A percentile compares a stretch with the other conserved stretches of the same genome.
These are phyloP conservation scores for Taphrina communis DNA, from an alignment of 1,139 yeast species.

Conservation along the genomic window DNA sequence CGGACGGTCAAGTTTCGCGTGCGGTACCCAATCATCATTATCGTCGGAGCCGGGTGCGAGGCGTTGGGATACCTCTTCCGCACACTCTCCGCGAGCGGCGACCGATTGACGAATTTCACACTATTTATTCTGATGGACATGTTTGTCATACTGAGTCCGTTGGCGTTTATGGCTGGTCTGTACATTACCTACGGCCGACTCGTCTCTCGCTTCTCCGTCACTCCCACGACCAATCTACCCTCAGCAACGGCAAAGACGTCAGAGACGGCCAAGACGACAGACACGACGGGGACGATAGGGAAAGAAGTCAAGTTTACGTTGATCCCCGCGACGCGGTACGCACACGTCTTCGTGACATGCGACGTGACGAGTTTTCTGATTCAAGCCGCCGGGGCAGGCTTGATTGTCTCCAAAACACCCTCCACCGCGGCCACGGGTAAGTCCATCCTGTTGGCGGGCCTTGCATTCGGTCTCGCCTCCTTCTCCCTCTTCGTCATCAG, in stretches of 20 bases:
- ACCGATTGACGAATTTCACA: slow-evolving; percentile 13
- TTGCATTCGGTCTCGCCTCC: slow-evolving; percentile 53
- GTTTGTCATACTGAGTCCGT: slow-evolving; percentile 34
- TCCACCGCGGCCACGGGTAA: slow-evolving; percentile 44
- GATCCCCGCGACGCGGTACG: slow-evolving; percentile 16
- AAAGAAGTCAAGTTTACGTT: background rate
- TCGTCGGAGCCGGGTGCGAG: slow-evolving; percentile 24
- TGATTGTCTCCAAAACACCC: slow-evolving; percentile 47
- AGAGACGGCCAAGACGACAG: no score
- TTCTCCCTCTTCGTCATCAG: slow-evolving; percentile 52
- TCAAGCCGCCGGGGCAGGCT: slow-evolving; percentile 58
- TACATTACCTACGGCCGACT: slow-evolving; percentile 37
- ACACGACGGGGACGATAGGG: no score
- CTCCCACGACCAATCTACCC: background rate
- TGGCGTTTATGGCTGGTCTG: slow-evolving; percentile 39
- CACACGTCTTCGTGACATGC: slow-evolving; percentile 54
- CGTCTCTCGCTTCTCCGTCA: slow-evolving; percentile 15
- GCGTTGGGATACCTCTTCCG: slow-evolving; percentile 36
- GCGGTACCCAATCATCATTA: slow-evolving; percentile 21
- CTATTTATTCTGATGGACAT: slow-evolving; percentile 31
- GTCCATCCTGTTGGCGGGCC: slow-evolving; percentile 47
- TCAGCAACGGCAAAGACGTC: background rate
- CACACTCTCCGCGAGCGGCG: slow-evolving; percentile 20
- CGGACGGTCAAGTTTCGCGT: slow-evolving; percentile 6
- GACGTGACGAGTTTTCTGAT: slow-evolving; percentile 56